These are phyloP conservation scores for Fusarium sp. DNA, from an alignment of 2,329 filamentous ascomycete genomes.

Conservation along the genomic window DNA sequence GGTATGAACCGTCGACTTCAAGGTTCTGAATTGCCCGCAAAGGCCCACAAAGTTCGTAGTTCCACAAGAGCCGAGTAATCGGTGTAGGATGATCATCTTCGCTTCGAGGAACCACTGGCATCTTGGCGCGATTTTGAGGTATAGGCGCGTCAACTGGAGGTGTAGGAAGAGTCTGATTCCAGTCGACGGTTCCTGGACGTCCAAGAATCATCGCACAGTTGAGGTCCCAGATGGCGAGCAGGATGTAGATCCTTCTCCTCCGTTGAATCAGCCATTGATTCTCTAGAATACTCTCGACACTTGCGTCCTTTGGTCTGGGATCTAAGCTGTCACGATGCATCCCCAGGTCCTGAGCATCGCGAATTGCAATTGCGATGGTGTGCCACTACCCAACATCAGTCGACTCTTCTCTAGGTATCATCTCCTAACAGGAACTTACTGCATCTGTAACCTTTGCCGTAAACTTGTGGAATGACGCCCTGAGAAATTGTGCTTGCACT, in stretches of 20 bases:
- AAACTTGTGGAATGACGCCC: slow-evolving; percentile 67
- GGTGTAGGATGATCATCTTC: slow-evolving; percentile 66
- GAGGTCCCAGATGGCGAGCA: slow-evolving; percentile 62
- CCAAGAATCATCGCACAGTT: slow-evolving; percentile 64
- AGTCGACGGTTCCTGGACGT: slow-evolving; percentile 65
- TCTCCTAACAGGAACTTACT: slow-evolving; percentile 43
- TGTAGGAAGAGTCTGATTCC: slow-evolving; percentile 56
- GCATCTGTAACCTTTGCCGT: slow-evolving; percentile 67
- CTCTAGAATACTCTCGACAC: slow-evolving; percentile 60
- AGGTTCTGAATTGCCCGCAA: slow-evolving; percentile 65
- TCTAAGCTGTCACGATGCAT: slow-evolving; percentile 65
- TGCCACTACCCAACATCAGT: slow-evolving; percentile 58
- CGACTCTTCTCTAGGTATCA: neutral
- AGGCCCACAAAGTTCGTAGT: slow-evolving; percentile 57
- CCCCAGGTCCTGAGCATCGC: slow-evolving; percentile 71
- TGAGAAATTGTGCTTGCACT: slow-evolving; percentile 66
- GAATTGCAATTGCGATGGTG: slow-evolving; percentile 64
- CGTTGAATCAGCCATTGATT: slow-evolving; percentile 68
- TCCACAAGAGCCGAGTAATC: slow-evolving; percentile 63
- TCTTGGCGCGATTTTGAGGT: slow-evolving; percentile 58
- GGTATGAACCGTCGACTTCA: slow-evolving; percentile 65
- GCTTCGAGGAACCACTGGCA: slow-evolving; percentile 58
- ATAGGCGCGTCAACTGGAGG: slow-evolving; percentile 64
- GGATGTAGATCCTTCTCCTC: slow-evolving; percentile 65
- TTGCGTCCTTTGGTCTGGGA: slow-evolving; percentile 57